Evolutionary conservation across 2,329 filamentous ascomycete genomes (phyloP), one percentile per base, ranked within the genome.

Genomic region (Aspergillus sojae): DNA sequence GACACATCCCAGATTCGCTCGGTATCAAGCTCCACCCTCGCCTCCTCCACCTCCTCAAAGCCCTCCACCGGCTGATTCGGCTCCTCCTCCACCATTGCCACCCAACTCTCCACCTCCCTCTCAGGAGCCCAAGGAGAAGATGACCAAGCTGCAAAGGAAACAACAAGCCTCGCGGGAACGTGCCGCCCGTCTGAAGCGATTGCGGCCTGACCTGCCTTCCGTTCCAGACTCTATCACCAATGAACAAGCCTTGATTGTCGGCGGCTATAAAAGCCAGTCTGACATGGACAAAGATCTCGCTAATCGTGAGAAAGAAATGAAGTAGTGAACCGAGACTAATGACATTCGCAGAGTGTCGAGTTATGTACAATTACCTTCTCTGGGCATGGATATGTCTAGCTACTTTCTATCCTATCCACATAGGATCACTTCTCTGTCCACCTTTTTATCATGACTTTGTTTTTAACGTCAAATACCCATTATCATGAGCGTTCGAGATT

Each of bases 1-100:
- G 62, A 78, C 76, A 4, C 69, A 79, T 39, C 64, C 70, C 32
- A 70, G 75, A 63, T 80, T 79, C 55, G 74, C 72, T 30, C 70
- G 67, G 19, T 72, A 76, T 58, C 73, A 69, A 36, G 64, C 46
- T 34, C 61, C 69, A 57, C 68, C 67, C 52, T 65, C 71, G 11
- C 73, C 73, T 23, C 73, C 73, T 10, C 70, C 72, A 12, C 70
- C 74, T 14, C 66, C 69, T 23, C 60, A 60, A 39, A 65, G 52
- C 36, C 66, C 72, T 26, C 69, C 71, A 10, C 66, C 70, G 11
- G 59, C 57, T 14, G 56, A 64, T 6, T 43, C 62, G 57, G 66
- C 67, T 23, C 63, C 70, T 23, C 70, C 72, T 12, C 70, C 70
- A 55, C 65, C 70, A 12, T 68, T 74, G 41, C 68, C 68, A 53